These are phyloP conservation scores for Lenzites betulinus DNA, from an alignment of 768 basidiomycete species.

Conservation along the genomic window DNA sequence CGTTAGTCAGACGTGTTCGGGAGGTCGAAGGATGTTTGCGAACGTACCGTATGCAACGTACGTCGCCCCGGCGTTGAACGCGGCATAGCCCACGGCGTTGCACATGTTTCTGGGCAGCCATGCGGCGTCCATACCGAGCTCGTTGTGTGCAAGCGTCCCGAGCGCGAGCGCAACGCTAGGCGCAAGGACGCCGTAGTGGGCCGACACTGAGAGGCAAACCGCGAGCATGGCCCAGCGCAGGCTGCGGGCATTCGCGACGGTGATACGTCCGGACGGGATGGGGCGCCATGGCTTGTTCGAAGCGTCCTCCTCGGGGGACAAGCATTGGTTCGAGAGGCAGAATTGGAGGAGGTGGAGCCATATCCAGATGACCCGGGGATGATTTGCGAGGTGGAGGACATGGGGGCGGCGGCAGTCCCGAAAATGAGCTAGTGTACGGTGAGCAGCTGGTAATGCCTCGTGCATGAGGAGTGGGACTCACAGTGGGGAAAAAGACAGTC, in stretches of 20 bases:
- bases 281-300: slow-evolving; percentile 41
- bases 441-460: neutral
- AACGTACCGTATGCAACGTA: slow-evolving; percentile 24
- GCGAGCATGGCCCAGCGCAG: slow-evolving; percentile 38
- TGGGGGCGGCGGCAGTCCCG: slow-evolving; percentile 20
- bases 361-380: slow-evolving; percentile 28
- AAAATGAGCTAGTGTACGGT: slow-evolving; percentile 22
- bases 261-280: slow-evolving; percentile 38
- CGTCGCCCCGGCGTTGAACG: slow-evolving; percentile 40
- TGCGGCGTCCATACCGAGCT: slow-evolving; percentile 29
- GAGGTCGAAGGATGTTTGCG: neutral
- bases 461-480: slow-evolving; percentile 15
- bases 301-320: slow-evolving; percentile 33
- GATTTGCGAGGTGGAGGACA: neutral
- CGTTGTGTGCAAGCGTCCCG: slow-evolving; percentile 34
- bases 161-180: slow-evolving; percentile 29
- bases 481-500: slow-evolving; percentile 37
- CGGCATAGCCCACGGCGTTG: slow-evolving; percentile 35
- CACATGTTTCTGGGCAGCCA: slow-evolving; percentile 35
- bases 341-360: slow-evolving; percentile 38
- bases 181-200: slow-evolving; percentile 10
- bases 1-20: neutral
- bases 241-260: slow-evolving; percentile 20
- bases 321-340: slow-evolving; percentile 37
- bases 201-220: slow-evolving; percentile 30